Evolutionary conservation across 768 basidiomycete species (phyloP), one percentile per base, ranked within the genome.

Genomic region (Rhizopogon vulgaris): DNA sequence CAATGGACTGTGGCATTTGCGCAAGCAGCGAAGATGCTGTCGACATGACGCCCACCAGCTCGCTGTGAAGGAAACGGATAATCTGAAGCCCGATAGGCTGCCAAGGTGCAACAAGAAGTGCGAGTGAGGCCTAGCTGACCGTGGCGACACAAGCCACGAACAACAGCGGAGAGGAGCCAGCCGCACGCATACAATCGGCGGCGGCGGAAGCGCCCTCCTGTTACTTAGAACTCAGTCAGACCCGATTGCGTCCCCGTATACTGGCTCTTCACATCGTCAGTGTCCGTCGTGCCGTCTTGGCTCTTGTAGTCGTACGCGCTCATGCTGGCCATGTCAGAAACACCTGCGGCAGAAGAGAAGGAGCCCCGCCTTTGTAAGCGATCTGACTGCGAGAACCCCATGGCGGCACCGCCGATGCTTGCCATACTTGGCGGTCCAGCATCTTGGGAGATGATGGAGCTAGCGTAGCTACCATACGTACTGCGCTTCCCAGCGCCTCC

Each of bases 401-500:
- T 80, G 32, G 76, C 76, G 37, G 75, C 73, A 17, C 74, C 73
- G 36, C 81, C 71, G 42, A 90, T 80, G 58, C 87, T 85, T 57
- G 78, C 71, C 51, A 67, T 71, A 48, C 75, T 69, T 55, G 76
- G 77, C n/a, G 80, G 78, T 1, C 85, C 85, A 36, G 78, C 86
- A 66, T 95, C 93, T 65, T 96, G 94, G 14, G 92, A 95, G 52
- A 95, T 85, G 67, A 94, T 90, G 17, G 92, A 94, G 34, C 88
- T 90, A 3, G 94, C 92, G 62, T 94, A 94, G 59, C 83, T 72
- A 63, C 82, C 75, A 61, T 92, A 88, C 27, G 79, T 76, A 70
- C 85, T 85, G 55, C 87, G 83, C 67, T 91, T 93, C 4, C 77
- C 78, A 37, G 79, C 83, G 53, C 80, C 78, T 39, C 73, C 74